Evolutionary conservation across 129 eudicot species (phyloP).

Genomic region (Smallanthus sonchifolius): DNA sequence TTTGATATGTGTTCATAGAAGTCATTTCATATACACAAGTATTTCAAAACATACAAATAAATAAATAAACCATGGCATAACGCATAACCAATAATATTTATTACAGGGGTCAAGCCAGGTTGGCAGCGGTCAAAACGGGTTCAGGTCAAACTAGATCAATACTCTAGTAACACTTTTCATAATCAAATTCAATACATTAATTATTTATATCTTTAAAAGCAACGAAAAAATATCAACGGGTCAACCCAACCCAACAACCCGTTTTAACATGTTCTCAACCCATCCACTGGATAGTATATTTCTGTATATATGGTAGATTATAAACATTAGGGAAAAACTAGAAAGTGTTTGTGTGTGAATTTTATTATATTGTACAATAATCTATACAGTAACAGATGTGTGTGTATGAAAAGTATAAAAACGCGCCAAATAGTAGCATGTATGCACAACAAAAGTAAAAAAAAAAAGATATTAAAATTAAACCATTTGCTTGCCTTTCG

Average conservation of each 20-base stretch:
- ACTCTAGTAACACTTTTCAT: not conserved
- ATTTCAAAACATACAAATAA: no score
- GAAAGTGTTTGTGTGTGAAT: not conserved
- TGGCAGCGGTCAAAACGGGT: not conserved
- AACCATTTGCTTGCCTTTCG: not conserved
- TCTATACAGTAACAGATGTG: constrained; percentile 8
- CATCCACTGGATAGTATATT: not conserved
- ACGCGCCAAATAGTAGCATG: constrained; percentile 2
- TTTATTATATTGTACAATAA: constrained; percentile 6
- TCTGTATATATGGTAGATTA: not conserved
- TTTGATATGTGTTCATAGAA: no score
- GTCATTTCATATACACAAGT: no score
- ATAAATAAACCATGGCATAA: no score
- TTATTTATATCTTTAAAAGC: not conserved
- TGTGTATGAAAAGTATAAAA: not conserved
- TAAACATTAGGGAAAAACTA: not conserved
- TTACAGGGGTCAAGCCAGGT: not conserved
- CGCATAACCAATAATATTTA: no score
- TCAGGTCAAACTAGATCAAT: not conserved
- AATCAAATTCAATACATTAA: not conserved
- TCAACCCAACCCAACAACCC: not conserved
- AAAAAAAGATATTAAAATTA: not conserved
- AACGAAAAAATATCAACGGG: not conserved
- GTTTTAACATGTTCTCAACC: not conserved
- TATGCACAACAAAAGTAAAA: not conserved